Conservation (phyloP, 2,329 filamentous ascomycete genomes). For the Didymella lethalis region DNA sequence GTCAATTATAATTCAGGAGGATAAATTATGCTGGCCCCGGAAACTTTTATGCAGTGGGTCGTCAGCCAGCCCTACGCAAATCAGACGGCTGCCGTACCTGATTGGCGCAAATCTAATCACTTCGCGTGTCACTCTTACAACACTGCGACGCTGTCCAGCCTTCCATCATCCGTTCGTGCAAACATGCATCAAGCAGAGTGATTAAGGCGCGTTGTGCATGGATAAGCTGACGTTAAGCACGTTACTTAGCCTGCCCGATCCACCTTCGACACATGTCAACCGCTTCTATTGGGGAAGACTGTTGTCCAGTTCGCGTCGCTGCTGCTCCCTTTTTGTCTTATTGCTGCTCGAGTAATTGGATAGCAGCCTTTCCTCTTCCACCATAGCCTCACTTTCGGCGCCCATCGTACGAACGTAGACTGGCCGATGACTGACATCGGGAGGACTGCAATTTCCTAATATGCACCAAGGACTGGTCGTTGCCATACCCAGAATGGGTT, state of each 20-base stretch:
- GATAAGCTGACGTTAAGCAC: conserved; percentile 21
- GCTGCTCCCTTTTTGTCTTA: conserved; percentile 31
- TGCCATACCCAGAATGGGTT: conserved; percentile 33
- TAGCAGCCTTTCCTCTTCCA: conserved; percentile 21
- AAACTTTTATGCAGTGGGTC: conserved; percentile 19
- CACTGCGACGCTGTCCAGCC: conserved; percentile 10
- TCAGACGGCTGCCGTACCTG: conserved; percentile 5
- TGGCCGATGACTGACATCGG: conserved; percentile 27
- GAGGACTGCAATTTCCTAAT: conserved; percentile 42
- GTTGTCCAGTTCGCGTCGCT: conserved; percentile 18
- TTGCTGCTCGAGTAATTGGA: conserved; percentile 24
- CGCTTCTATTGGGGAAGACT: conserved; percentile 6
- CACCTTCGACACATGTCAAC: conserved; percentile 2
- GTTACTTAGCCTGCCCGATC: conserved; percentile 13
- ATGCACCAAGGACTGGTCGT: conserved; percentile 27
- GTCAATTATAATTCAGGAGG: conserved; percentile 20
- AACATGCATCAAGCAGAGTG: conserved; percentile 15
- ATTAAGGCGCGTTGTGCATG: conserved; percentile 16
- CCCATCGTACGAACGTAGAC: conserved; percentile 22
- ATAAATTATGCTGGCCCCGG: conserved; percentile 15
- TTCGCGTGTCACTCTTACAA: conserved; percentile 19
- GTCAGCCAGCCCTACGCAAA: conserved; percentile 21
- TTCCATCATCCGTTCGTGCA: conserved; percentile 14
- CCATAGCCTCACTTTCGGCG: conserved; percentile 22
- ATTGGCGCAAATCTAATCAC: conserved; percentile 17